Conservation (phyloP, 495 filamentous ascomycete genomes). For the Aspergillus haitiensis region DNA sequence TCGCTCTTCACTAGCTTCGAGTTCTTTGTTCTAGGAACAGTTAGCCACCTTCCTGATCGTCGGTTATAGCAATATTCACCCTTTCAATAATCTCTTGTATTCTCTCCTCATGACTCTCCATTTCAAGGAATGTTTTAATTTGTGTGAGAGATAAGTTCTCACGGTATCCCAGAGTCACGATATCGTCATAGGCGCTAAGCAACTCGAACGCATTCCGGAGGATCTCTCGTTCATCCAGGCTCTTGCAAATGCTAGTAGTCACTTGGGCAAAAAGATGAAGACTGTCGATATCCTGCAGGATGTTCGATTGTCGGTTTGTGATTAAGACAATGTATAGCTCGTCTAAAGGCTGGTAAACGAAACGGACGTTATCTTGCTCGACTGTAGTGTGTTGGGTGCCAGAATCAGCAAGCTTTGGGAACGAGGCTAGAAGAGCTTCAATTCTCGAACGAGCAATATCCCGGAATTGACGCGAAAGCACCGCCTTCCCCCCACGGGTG, state of each 20-base stretch:
- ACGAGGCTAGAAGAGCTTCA: conserved; percentile 92
- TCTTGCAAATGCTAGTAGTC: conserved; percentile 93
- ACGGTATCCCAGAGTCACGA: conserved; percentile 90
- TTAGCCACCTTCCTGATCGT: conserved; percentile 22
- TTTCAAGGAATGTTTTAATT: conserved; percentile 98
- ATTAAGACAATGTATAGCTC: conserved; percentile 99
- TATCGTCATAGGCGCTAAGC: conserved; percentile 92
- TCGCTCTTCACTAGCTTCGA: conserved; percentile 95
- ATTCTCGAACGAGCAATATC: conserved; percentile 95
- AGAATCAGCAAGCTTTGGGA: conserved; percentile 93
- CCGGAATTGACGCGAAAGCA: conserved; percentile 93
- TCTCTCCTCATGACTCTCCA: conserved; percentile 98
- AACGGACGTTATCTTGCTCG: conserved; percentile 98
- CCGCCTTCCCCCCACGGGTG: conserved; percentile 94
- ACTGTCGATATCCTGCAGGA: conserved; percentile 97
- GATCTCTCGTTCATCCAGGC: conserved; percentile 92
- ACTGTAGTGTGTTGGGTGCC: conserved; percentile 96
- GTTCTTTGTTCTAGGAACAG: conserved; percentile 80
- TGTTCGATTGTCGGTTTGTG: conserved; percentile 98
- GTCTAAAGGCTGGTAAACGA: conserved; percentile 97
- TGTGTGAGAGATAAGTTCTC: conserved; percentile 93
- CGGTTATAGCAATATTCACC: conserved; percentile 47
- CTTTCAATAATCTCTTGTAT: conserved; percentile 96
- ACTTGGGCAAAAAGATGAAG: conserved; percentile 97
- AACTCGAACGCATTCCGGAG: conserved; percentile 91